Evolutionary conservation across 177 flowering plant species (phyloP), one percentile per base, ranked within the genome.

Genomic region (Telopea speciosissima): DNA sequence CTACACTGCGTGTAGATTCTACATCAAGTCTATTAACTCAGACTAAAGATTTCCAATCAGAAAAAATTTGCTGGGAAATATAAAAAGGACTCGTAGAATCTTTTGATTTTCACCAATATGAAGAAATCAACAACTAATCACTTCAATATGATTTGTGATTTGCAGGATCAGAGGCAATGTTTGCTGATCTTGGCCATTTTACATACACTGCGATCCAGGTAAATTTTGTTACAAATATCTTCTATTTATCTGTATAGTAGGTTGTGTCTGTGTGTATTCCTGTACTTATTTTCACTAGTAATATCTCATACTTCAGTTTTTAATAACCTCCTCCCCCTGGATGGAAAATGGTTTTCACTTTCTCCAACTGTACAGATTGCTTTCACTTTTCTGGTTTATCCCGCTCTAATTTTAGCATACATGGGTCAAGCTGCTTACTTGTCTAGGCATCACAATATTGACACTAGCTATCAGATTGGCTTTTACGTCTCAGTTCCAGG

Each of bases 351-450:
- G 49, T 13, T 44, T 49, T 5, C 54, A 2, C 4, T 65, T 54
- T 62, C 21, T 77, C 62, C 60, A 21, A 22, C 40, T 36, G 66
- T 70, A 84, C 90, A 93, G 98, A 87, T 89, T 79, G 93, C 98
- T 52, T 93, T 93, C 79, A 88, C 91, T 65, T 89, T 87, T 77
- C 77, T 93, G 75, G 98, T 93, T 60, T 93, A 93, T 81, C 98
- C 98, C 3, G 93, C 97, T 1, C 86, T 93, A 10, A 90, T 89
- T 81, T 82, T 93, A 80, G 97, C 94, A 62, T 93, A 93, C 68
- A 91, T 93, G 98, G 98, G 98, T 73, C 96, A 93, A 83, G 98
- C 98, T 62, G 98, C 98, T 68, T 93, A 83, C 75, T 76, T 93
- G 81, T 93, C 98, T 58, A 81, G 71, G 80, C 91, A 93, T 78